phyloP scores from a whole-genome alignment of 768 basidiomycete species.

The Tricholomella constricta region DNA sequence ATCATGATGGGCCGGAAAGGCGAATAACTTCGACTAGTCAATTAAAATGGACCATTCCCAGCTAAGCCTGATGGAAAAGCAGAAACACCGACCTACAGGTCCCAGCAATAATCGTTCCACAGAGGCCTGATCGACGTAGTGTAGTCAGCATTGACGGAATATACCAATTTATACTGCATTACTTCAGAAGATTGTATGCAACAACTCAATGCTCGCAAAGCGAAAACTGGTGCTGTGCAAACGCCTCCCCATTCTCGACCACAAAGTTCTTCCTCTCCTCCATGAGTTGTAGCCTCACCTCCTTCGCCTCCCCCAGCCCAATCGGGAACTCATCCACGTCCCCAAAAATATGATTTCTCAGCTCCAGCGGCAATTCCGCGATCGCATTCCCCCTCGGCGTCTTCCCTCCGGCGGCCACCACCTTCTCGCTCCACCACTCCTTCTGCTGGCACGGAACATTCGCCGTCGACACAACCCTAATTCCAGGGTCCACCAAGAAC shows the following conservation, averaged over 20 bases:
- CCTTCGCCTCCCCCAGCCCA: slow-evolving; percentile 19
- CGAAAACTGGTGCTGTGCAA: slow-evolving; percentile 1
- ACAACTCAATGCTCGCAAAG: slow-evolving; percentile 23
- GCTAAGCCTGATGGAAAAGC: too few species aligned
- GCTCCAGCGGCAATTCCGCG: slow-evolving; percentile 21
- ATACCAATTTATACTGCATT: too few species aligned
- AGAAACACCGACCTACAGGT: too few species aligned
- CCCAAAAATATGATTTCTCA: slow-evolving; percentile 14
- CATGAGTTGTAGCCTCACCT: slow-evolving; percentile 23
- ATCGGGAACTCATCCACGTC: slow-evolving; percentile 20
- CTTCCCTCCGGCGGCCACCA: too few species aligned
- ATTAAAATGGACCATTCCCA: too few species aligned
- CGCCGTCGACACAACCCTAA: slow-evolving; percentile 3
- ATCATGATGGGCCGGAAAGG: too few species aligned
- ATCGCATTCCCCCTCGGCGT: slow-evolving; percentile 6
- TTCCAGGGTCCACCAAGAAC: slow-evolving; percentile 5
- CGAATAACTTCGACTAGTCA: too few species aligned
- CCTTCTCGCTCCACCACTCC: neutral
- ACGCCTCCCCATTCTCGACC: neutral
- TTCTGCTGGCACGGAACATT: slow-evolving; percentile 1
- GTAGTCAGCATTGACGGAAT: too few species aligned
- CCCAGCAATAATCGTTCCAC: too few species aligned
- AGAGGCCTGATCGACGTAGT: too few species aligned
- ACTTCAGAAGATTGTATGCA: too few species aligned
- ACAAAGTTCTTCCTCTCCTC: slow-evolving; percentile 23